Conservation (phyloP, 148 eudicot species). For the Rheum nobile region DNA sequence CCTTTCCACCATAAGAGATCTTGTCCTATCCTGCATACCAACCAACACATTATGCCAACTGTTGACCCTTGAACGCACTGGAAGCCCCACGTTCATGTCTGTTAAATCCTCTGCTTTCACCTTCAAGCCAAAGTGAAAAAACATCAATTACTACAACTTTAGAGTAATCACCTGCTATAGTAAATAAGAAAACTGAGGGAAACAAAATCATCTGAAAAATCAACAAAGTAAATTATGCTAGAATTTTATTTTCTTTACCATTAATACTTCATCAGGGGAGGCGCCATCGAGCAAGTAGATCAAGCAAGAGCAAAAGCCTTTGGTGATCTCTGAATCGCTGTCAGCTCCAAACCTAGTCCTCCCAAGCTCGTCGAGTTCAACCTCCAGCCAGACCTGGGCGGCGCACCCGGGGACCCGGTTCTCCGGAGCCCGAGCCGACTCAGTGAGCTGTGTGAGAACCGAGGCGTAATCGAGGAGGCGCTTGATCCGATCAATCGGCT, state of each 20-base stretch:
- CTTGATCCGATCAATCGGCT: conserved; percentile 71
- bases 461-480: conserved; percentile 47
- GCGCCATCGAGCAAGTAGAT: conserved; percentile 61
- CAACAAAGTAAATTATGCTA: neutral
- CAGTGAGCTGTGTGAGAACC: conserved; percentile 35
- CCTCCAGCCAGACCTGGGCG: conserved; percentile 77
- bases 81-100: conserved; percentile 78
- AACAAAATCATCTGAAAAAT: neutral
- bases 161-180: no score
- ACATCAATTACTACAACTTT: neutral
- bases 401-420: conserved; percentile 72
- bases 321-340: conserved; percentile 83
- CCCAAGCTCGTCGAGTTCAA: conserved; percentile 32
- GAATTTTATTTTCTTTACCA: conserved; percentile 12
- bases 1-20: conserved; percentile 27
- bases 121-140: conserved; percentile 11
- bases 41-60: conserved; percentile 69
- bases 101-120: conserved; percentile 62
- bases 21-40: conserved; percentile 67
- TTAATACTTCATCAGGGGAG: conserved; percentile 41
- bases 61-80: conserved; percentile 67
- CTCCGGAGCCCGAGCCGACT: conserved; percentile 31
- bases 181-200: no score
- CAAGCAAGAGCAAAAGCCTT: conserved; percentile 81
- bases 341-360: conserved; percentile 52